phyloP scores from a whole-genome alignment of 495 filamentous ascomycete genomes.

The Neurospora sp. region DNA sequence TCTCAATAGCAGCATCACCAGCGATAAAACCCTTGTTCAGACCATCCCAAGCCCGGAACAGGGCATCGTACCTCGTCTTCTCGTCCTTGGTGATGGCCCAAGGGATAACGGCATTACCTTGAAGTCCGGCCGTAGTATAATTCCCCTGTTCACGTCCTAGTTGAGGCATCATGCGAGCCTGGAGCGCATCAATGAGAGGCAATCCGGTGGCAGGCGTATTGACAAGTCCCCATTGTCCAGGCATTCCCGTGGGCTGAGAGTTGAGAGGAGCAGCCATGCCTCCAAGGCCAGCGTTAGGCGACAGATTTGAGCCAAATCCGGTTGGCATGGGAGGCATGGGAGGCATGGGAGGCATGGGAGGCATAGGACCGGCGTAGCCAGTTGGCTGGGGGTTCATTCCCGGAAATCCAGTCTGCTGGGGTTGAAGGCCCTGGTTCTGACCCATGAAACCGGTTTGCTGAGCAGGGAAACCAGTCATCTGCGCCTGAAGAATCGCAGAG shows the following conservation, averaged over 20 bases:
- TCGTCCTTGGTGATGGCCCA: constrained; percentile 99
- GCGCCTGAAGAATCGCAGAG: constrained; percentile 58
- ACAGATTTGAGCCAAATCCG: constrained; percentile 57
- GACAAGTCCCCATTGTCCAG: constrained; percentile 95
- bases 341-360: constrained; percentile 82
- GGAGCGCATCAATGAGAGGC: constrained; percentile 86
- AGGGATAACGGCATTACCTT: constrained; percentile 89
- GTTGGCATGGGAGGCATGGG: constrained; percentile 95
- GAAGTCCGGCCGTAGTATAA: constrained; percentile 78
- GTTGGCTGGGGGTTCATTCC: constrained; percentile 43
- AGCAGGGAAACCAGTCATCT: constrained; percentile 66
- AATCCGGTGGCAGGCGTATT: constrained; percentile 85
- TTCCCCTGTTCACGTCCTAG: constrained; percentile 76
- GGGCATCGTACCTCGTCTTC: constrained; percentile 91
- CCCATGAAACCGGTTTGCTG: constrained; percentile 38
- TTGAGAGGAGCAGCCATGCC: constrained; percentile 55
- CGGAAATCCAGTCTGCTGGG: constrained; percentile 49
- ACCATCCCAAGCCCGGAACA: constrained; percentile 97
- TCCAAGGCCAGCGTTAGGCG: constrained; percentile 47
- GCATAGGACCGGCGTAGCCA: constrained; percentile 64
- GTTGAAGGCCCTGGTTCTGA: constrained; percentile 38
- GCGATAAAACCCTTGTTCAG: constrained; percentile 86
- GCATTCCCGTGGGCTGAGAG: constrained; percentile 90
- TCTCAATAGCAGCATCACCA: constrained; percentile 91
- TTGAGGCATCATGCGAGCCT: constrained; percentile 97